These are phyloP conservation scores for Lactuca sativa DNA, from an alignment of 129 eudicot genomes.

Conservation along the genomic window DNA sequence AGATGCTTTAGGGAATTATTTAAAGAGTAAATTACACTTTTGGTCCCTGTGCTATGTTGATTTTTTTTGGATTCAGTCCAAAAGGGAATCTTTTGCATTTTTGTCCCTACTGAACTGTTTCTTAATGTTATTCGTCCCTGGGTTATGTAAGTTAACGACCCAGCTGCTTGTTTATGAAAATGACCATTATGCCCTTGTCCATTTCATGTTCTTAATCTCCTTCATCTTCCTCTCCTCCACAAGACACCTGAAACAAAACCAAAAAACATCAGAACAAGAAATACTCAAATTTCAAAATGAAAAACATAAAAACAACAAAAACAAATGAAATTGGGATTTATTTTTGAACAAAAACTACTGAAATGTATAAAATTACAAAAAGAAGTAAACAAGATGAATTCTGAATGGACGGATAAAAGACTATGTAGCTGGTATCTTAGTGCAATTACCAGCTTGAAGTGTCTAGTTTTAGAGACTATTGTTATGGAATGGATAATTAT, in stretches of 20 bases:
- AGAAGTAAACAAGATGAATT: not conserved
- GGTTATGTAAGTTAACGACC: not conserved
- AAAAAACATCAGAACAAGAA: not conserved
- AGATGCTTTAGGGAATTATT: not conserved
- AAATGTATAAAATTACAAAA: not conserved
- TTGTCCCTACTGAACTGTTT: not conserved
- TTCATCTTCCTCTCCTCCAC: not conserved
- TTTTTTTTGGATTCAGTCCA: no score
- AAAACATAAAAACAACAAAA: no score
- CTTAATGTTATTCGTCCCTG: no score
- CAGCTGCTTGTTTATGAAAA: not conserved
- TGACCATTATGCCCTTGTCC: not conserved
- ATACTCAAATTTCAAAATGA: no score
- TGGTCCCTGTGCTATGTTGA: not conserved
- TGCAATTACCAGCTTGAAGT: conserved; percentile 8
- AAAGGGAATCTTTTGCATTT: no score
- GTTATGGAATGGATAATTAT: not conserved
- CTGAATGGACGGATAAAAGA: no score
- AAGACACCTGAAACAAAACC: not conserved
- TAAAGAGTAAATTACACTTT: not conserved
- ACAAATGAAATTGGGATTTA: not conserved
- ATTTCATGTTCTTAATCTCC: no score
- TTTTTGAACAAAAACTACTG: no score
- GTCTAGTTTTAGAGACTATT: conserved; percentile 3
- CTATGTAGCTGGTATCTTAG: not conserved